Conservation (phyloP, 805 yeast species). For the Martiniozyma abietophila region DNA sequence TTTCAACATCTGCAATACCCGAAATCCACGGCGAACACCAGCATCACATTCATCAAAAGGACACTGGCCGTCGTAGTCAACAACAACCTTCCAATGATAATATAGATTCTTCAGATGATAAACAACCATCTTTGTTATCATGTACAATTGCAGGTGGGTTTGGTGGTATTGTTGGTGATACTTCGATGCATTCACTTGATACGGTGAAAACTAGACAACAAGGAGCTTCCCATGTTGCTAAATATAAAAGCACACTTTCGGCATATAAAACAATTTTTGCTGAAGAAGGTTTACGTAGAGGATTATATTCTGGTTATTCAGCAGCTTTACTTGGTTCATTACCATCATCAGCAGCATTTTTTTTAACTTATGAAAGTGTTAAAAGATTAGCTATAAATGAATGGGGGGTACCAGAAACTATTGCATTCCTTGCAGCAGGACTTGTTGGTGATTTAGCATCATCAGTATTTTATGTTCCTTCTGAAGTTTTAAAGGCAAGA, state of each 20-base stretch:
- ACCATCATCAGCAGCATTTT: slow-evolving; percentile 92
- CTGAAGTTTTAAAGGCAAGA: slow-evolving; percentile 89
- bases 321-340: slow-evolving; percentile 91
- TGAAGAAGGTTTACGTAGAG: slow-evolving; percentile 79
- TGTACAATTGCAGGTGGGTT: slow-evolving; percentile 86
- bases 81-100: not conserved
- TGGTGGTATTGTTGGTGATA: slow-evolving; percentile 91
- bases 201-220: slow-evolving; percentile 97
- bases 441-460: slow-evolving; percentile 90
- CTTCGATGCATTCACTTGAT: slow-evolving; percentile 90
- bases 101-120: not conserved
- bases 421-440: slow-evolving; percentile 77
- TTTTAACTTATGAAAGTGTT: slow-evolving; percentile 78
- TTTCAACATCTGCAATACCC: slow-evolving; percentile 3
- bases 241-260: slow-evolving; percentile 64
- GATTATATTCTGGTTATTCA: slow-evolving; percentile 84
- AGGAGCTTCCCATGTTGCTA: slow-evolving; percentile 64
- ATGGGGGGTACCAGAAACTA: slow-evolving; percentile 61
- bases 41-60: not conserved
- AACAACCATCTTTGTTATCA: slow-evolving; percentile 37
- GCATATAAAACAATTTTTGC: slow-evolving; percentile 68
- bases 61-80: not conserved
- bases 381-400: slow-evolving; percentile 64
- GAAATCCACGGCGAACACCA: slow-evolving; percentile 1
- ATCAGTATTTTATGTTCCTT: slow-evolving; percentile 85